Conservation (phyloP, 129 eudicot species). For the Ambrosia artemisiifolia region DNA sequence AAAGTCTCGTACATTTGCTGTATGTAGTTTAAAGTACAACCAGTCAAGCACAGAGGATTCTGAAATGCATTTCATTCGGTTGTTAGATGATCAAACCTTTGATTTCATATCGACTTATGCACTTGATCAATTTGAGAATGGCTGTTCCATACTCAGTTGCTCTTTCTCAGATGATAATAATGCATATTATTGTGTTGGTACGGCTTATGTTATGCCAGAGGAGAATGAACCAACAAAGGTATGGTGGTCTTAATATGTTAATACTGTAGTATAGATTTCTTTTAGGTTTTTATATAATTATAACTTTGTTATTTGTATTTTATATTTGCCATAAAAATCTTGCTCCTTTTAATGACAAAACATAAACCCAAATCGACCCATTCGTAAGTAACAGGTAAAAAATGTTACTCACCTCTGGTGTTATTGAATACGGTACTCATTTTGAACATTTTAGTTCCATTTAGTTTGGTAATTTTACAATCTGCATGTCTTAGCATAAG, state of each 20-base stretch:
- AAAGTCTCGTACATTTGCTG: constrained; percentile 83
- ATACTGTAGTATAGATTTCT: too few relatives aligned
- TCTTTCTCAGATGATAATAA: constrained; percentile 83
- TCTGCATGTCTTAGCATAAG: too few relatives aligned
- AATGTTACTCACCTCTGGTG: too few relatives aligned
- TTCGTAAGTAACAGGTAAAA: too few relatives aligned
- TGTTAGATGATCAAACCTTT: constrained; percentile 89
- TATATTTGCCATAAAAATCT: too few relatives aligned
- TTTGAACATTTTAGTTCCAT: too few relatives aligned
- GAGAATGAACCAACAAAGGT: constrained; percentile 97
- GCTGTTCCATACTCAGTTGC: constrained; percentile 85
- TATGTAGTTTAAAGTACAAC: constrained; percentile 76
- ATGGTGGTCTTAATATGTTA: neutral
- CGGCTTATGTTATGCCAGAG: constrained; percentile 90
- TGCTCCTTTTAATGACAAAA: too few relatives aligned
- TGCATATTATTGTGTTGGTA: constrained; percentile 86
- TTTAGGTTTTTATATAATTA: too few relatives aligned
- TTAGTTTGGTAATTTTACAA: too few relatives aligned
- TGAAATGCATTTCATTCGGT: constrained; percentile 81
- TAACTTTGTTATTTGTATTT: too few relatives aligned
- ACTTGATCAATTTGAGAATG: constrained; percentile 79
- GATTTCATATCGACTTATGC: constrained; percentile 78
- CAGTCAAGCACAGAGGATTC: constrained; percentile 72
- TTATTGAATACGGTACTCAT: too few relatives aligned
- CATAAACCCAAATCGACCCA: too few relatives aligned